Conservation (phyloP, 352 stramenopile species). For the Salisapilia sapeloensis region DNA sequence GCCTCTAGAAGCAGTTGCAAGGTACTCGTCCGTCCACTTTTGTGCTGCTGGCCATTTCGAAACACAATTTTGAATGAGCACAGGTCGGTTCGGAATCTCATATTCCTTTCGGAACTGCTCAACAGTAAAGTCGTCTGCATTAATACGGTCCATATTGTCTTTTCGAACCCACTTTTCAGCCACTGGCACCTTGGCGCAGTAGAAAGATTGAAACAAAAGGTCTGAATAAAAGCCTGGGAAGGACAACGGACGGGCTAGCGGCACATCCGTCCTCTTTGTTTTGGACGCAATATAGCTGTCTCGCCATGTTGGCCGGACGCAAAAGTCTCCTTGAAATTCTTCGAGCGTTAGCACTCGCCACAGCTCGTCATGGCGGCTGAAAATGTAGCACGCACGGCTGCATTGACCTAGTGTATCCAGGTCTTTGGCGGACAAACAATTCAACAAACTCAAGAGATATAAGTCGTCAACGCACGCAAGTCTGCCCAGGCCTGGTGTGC, state of each 20-base stretch:
- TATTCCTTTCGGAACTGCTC: slow-evolving; percentile 48
- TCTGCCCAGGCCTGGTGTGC: slow-evolving; percentile 26
- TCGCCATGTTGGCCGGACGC: slow-evolving; percentile 35
- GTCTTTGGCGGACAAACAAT: slow-evolving; percentile 26
- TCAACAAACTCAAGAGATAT: slow-evolving; percentile 42
- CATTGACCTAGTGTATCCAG: slow-evolving; percentile 20
- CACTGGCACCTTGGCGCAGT: slow-evolving; percentile 45
- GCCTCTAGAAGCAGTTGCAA: slow-evolving; percentile 18
- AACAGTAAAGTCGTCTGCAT: slow-evolving; percentile 24
- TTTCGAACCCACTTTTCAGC: slow-evolving; percentile 41
- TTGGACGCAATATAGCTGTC: slow-evolving; percentile 51
- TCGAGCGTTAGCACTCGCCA: slow-evolving; percentile 68
- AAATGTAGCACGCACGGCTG: slow-evolving; percentile 56
- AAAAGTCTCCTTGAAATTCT: slow-evolving; percentile 49
- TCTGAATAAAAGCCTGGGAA: slow-evolving; percentile 76
- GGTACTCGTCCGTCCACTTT: slow-evolving; percentile 64
- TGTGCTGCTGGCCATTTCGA: slow-evolving; percentile 40
- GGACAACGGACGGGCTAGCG: slow-evolving; percentile 12
- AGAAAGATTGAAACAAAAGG: slow-evolving; percentile 76
- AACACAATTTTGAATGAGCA: slow-evolving; percentile 68
- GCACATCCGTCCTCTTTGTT: slow-evolving; percentile 1
- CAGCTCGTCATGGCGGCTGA: slow-evolving; percentile 58
- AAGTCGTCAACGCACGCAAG: slow-evolving; percentile 41
- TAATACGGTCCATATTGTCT: slow-evolving; percentile 56
- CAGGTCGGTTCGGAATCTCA: slow-evolving; percentile 48